Base-by-base conservation (phyloP, 345 rosid species). In the Boechera retrofracta region DNA sequence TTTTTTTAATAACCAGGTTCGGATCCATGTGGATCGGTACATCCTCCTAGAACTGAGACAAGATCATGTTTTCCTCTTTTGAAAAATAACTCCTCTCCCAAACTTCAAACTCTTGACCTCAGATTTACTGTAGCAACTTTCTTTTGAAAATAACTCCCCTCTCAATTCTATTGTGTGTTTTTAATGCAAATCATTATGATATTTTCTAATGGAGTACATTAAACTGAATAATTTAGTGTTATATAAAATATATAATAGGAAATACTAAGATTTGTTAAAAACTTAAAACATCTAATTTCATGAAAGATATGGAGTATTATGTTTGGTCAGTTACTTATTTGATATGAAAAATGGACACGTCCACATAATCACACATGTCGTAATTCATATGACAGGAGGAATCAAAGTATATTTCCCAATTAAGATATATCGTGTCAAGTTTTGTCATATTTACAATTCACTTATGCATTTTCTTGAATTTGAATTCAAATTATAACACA, bases 31-130 rank as follows among this genome's bases (percentile, higher is more conserved):
- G 16, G 16, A 16, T 16, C 16, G 16, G 16, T 16, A 16, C 16
- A 16, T 16, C 16, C 16, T 16, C 16, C 16, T 16, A 16, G 16
- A 16, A 16, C 16, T 16, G 24, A 21, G 24, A 21, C 1, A 21
- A 21, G 24, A 21, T 1, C 1, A 21, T 21, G 1, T 21, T 21
- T 21, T 21, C 1, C 24, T 21, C 24, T 21, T 21, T 21, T 21
- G 1, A 1, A 21, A 21, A 21, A 21, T 21, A 21, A 21, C 24
- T 21, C 1, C 1, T 1, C 1, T 21, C 1, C 24, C 1, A 21
- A 21, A 1, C 1, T 0, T 21, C 1, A 1, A 21, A 21, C 1
- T 1, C 1, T 21, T 21, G 24, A 21, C 0, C 24, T 21, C 24
- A 21, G 24, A 1, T 1, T 21, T 21, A 21, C 24, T 1, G 24